phyloP scores from a whole-genome alignment of 1,139 yeast species.

The Meyerozyma sp. region DNA sequence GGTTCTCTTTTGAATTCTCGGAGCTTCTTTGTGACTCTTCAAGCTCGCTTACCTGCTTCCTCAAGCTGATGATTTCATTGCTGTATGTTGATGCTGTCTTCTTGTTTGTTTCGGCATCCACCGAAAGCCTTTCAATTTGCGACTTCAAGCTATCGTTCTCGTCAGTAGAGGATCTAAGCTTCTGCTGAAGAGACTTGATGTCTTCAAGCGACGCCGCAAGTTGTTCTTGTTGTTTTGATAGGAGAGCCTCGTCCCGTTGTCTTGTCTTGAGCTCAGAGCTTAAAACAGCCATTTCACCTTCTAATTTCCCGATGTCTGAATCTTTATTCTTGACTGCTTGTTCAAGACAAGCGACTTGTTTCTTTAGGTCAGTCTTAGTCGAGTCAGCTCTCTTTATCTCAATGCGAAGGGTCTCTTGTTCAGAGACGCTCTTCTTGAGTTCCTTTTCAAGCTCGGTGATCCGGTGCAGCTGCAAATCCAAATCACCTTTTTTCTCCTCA shows the following conservation, averaged over 20 bases:
- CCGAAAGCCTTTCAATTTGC: not conserved
- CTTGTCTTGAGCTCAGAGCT: not conserved
- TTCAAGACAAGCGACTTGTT: not conserved
- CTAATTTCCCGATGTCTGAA: not conserved
- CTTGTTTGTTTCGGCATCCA: not conserved
- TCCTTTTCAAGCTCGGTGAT: constrained; percentile 8
- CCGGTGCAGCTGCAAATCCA: constrained; percentile 7
- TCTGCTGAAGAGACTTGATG: not conserved
- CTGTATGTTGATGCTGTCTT: not conserved
- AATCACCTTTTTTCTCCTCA: constrained; percentile 8
- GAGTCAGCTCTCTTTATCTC: not conserved
- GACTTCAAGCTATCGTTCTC: not conserved
- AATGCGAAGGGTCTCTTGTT: constrained; percentile 4
- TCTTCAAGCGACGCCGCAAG: not conserved
- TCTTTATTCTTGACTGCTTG: not conserved
- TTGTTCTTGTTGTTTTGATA: not conserved
- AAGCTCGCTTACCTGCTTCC: constrained; percentile 7
- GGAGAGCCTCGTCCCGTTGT: not conserved
- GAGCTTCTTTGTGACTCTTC: constrained; percentile 4
- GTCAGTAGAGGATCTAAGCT: not conserved
- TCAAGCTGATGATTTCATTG: constrained; percentile 7
- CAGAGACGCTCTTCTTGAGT: constrained; percentile 6
- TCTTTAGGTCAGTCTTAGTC: not conserved
- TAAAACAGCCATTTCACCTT: not conserved
- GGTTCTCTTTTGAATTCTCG: constrained; percentile 20